phyloP scores from a whole-genome alignment of 2,329 filamentous ascomycete genomes.

The Monilinia fructicola region DNA sequence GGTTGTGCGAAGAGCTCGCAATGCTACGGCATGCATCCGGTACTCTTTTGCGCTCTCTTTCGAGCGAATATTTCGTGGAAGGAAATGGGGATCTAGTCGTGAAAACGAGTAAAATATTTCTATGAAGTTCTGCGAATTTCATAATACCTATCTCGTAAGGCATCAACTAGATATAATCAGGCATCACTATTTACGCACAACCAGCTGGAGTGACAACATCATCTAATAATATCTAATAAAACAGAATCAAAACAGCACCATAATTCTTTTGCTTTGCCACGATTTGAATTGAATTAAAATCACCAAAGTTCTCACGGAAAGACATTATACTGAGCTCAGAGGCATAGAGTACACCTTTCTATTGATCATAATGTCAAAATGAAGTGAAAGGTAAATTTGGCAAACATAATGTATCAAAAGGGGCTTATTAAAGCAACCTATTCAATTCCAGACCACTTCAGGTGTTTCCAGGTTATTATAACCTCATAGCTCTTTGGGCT shows the following conservation, averaged over 20 bases:
- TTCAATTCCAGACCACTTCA: no score
- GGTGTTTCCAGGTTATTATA: no score
- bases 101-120: conserved; percentile 13
- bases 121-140: background rate
- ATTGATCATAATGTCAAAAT: background rate
- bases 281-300: no score
- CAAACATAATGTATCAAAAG: no score
- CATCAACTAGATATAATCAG: background rate
- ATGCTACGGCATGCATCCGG: conserved; percentile 41
- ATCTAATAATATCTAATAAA: no score
- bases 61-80: conserved; percentile 10
- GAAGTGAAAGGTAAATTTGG: background rate
- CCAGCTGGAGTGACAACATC: background rate
- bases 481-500: no score
- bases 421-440: no score
- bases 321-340: background rate
- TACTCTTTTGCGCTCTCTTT: conserved; percentile 32
- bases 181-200: background rate
- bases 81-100: background rate
- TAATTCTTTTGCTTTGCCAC: background rate
- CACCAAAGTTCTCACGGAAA: background rate
- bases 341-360: background rate
- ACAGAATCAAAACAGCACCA: background rate
- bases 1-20: conserved; percentile 37
- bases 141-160: background rate